A percentile compares a stretch with the other conserved stretches of the same genome.
Conservation (phyloP, 768 basidiomycete species). For the Pholiota molesta region DNA sequence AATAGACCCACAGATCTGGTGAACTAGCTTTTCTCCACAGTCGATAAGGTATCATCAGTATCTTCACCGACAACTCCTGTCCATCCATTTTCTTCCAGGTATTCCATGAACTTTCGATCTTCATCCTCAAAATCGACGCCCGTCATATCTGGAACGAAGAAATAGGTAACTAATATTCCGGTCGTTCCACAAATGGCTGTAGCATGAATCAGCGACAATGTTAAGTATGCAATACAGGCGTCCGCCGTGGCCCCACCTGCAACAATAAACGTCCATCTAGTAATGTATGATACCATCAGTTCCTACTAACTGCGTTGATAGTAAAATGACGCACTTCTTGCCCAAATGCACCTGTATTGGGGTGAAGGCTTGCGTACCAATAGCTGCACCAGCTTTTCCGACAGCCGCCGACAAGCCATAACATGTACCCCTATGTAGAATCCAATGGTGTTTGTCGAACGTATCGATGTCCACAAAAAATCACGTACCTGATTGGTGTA, state of each 20-base stretch:
- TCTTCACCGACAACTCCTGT: constrained; percentile 64
- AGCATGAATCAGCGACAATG: neutral
- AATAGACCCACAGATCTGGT: too few relatives aligned
- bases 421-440: constrained; percentile 53
- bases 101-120: constrained; percentile 62
- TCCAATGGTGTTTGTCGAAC: too few relatives aligned
- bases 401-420: constrained; percentile 72
- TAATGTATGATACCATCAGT: neutral
- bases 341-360: constrained; percentile 72
- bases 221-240: neutral
- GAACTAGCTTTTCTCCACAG: neutral
- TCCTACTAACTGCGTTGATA: neutral
- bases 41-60: neutral
- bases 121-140: constrained; percentile 68
- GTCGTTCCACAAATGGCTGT: constrained; percentile 65
- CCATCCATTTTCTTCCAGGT: constrained; percentile 67
- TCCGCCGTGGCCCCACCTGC: constrained; percentile 19
- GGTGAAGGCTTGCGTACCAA: constrained; percentile 72
- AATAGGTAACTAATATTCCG: constrained; percentile 67
- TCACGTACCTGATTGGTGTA: constrained; percentile 58
- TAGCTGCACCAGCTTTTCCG: constrained; percentile 73
- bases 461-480: neutral
- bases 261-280: constrained; percentile 69
- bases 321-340: constrained; percentile 43
- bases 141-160: constrained; percentile 71